Evolutionary conservation across 495 filamentous ascomycete species (phyloP).

Genomic region (Tuber microsphaerosporum): DNA sequence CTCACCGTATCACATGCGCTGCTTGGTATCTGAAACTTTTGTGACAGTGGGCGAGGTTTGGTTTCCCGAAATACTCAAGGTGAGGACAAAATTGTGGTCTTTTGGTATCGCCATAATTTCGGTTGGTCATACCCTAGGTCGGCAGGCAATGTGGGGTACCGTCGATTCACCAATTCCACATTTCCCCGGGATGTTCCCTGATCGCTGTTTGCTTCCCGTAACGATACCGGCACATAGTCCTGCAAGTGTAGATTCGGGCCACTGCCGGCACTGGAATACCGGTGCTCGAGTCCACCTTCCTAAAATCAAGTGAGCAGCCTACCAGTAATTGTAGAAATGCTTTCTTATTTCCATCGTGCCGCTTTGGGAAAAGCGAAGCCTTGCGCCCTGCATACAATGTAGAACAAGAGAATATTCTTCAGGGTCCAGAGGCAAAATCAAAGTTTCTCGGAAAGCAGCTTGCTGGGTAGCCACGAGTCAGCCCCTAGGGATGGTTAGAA

Average conservation of each 20-base stretch:
- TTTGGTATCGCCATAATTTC: background rate
- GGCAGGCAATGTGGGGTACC: background rate
- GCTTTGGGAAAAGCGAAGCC: background rate
- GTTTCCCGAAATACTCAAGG: background rate
- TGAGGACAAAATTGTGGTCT: background rate
- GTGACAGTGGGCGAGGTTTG: background rate
- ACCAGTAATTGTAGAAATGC: background rate
- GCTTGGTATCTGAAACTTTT: background rate
- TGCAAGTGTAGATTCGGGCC: background rate
- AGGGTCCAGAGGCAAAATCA: background rate
- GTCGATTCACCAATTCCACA: background rate
- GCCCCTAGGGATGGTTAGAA: background rate
- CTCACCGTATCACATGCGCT: background rate
- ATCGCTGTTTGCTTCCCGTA: background rate
- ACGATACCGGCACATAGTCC: background rate
- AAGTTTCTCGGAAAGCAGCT: background rate
- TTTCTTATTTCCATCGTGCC: background rate
- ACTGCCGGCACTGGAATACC: background rate
- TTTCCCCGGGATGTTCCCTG: background rate
- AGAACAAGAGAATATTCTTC: background rate
- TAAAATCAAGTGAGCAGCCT: background rate
- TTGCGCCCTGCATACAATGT: background rate
- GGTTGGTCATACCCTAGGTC: constrained; percentile 1
- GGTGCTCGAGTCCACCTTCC: background rate
- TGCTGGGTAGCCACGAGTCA: background rate